Percentiles rank a stretch among this genome's conserved stretches.
Conservation (phyloP, 257 asterid species). For the Ehretia macrophylla region DNA sequence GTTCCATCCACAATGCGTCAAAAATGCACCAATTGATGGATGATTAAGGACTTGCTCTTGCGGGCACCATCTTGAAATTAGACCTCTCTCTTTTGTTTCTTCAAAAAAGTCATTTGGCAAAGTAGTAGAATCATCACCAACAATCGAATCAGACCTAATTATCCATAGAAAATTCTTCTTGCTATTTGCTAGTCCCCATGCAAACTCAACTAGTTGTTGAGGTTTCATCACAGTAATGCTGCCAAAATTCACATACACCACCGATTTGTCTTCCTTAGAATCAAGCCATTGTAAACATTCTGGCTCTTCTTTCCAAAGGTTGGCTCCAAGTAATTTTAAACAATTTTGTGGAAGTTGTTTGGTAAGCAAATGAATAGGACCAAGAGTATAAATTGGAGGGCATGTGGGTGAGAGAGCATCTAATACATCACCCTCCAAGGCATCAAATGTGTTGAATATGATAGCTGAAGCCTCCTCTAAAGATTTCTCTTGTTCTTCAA, state of each 20-base stretch:
- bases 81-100: constrained; percentile 22
- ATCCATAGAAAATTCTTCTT: constrained; percentile 35
- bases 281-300: constrained; percentile 34
- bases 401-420: constrained; percentile 22
- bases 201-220: constrained; percentile 23
- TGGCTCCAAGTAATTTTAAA: constrained; percentile 11
- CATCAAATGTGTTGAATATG: constrained; percentile 33
- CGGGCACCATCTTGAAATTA: constrained; percentile 29
- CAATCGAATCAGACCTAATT: constrained; percentile 27
- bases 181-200: constrained; percentile 36
- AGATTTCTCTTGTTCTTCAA: constrained; percentile 18
- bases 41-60: constrained; percentile 38
- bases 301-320: constrained; percentile 33
- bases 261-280: constrained; percentile 21
- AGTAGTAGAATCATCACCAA: constrained; percentile 5
- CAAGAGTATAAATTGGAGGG: constrained; percentile 37
- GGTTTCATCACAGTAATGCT: constrained; percentile 31
- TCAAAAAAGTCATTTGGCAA: constrained; percentile 21
- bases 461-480: constrained; percentile 31
- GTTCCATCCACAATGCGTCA: constrained; percentile 46
- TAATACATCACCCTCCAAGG: constrained; percentile 26
- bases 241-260: constrained; percentile 40
- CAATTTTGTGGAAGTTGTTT: constrained; percentile 16
- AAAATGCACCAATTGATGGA: constrained; percentile 26
- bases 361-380: constrained; percentile 30